Percentiles rank a stretch among this genome's conserved stretches.
Evolutionary conservation across 192 early-diverging fungal genomes (phyloP).

Genomic region (Umbelopsis isabellina): DNA sequence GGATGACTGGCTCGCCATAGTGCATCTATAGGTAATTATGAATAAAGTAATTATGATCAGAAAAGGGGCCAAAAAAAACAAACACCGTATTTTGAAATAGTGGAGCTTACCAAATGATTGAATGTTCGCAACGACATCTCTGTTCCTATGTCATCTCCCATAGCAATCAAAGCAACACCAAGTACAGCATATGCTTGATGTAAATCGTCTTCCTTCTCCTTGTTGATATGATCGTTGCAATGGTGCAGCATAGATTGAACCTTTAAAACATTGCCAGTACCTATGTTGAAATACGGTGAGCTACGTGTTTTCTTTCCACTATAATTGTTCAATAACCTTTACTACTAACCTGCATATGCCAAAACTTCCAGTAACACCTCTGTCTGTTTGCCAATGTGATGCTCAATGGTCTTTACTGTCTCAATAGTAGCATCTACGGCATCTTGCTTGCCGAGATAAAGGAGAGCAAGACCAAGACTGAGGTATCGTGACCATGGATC

Average conservation of each 20-base stretch:
- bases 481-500: conserved; percentile 90
- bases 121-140: conserved; percentile 96
- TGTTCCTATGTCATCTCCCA: conserved; percentile 96
- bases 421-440: conserved; percentile 89
- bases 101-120: conserved; percentile 78
- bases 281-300: conserved; percentile 25
- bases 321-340: neutral
- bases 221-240: conserved; percentile 95
- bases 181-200: conserved; percentile 96
- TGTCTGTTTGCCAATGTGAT: conserved; percentile 90
- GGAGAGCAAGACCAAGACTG: conserved; percentile 88
- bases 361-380: conserved; percentile 86
- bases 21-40: conserved; percentile 75
- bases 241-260: conserved; percentile 95
- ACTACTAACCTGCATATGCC: conserved; percentile 76
- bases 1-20: conserved; percentile 95
- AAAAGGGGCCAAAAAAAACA: no score
- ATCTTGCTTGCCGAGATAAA: conserved; percentile 91
- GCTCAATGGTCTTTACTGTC: conserved; percentile 93
- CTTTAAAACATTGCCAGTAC: conserved; percentile 95
- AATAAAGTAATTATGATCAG: no score
- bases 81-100: neutral
- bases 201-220: conserved; percentile 77
- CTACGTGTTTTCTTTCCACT: neutral
- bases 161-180: conserved; percentile 92